Conservation (phyloP, 163 green algal species). For the Prototheca stagnorum region DNA sequence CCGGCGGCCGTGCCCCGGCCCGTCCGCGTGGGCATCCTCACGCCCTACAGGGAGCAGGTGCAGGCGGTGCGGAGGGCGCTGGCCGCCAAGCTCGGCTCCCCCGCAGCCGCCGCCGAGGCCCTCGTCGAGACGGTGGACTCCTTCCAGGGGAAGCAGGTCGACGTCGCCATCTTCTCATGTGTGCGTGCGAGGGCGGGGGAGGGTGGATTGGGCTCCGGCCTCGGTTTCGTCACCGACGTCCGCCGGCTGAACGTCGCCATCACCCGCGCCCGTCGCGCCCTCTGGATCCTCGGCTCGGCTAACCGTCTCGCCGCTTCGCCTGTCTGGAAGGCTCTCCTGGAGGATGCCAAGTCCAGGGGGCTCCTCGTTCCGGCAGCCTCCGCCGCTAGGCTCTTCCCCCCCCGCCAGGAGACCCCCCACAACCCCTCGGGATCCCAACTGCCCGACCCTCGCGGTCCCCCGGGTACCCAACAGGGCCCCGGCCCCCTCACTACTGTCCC, state of each 20-base stretch:
- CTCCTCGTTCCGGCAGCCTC: too few relatives aligned
- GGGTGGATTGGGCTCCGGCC: conserved; percentile 1
- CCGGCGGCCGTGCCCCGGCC: neutral
- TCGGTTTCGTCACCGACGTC: conserved; percentile 68
- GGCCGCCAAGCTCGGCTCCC: conserved; percentile 30
- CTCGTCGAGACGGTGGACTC: conserved; percentile 77
- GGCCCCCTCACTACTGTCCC: too few relatives aligned
- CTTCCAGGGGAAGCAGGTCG: conserved; percentile 86
- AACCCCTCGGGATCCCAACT: too few relatives aligned
- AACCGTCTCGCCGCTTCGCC: too few relatives aligned
- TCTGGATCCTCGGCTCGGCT: conserved; percentile 79
- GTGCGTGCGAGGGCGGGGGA: conserved; percentile 50
- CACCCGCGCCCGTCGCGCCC: conserved; percentile 27
- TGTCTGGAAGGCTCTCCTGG: too few relatives aligned
- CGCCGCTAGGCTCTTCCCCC: too few relatives aligned
- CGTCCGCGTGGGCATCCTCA: conserved; percentile 59
- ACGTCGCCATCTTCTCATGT: conserved; percentile 86
- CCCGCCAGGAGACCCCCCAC: too few relatives aligned
- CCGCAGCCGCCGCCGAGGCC: conserved; percentile 29
- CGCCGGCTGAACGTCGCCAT: conserved; percentile 87
- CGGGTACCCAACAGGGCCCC: too few relatives aligned
- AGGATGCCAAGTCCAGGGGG: too few relatives aligned
- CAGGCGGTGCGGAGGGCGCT: conserved; percentile 24
- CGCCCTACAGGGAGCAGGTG: conserved; percentile 59
- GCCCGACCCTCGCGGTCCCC: too few relatives aligned